These are phyloP conservation scores for Tricholoma bakamatsutake DNA, from an alignment of 768 basidiomycete species.

Conservation along the genomic window DNA sequence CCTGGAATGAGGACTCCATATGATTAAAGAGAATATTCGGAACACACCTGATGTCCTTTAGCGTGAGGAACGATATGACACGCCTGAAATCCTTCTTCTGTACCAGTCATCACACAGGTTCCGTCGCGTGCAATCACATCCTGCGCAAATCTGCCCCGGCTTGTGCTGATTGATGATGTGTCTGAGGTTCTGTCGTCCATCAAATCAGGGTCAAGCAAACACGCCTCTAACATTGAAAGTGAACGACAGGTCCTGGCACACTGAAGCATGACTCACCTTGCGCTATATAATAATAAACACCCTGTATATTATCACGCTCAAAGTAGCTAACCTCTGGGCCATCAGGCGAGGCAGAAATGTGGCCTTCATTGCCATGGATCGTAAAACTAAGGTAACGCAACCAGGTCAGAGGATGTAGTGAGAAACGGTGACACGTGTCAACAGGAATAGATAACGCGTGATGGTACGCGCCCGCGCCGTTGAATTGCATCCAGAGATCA, in stretches of 20 bases:
- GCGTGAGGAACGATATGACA: not conserved
- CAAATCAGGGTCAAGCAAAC: slow-evolving; percentile 14
- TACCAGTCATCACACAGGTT: slow-evolving; percentile 2
- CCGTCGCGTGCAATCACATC: not conserved
- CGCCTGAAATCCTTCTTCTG: not conserved
- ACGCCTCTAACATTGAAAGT: slow-evolving; percentile 9
- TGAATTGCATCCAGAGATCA: slow-evolving; percentile 11
- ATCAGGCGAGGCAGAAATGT: slow-evolving; percentile 8
- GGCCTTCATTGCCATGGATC: slow-evolving; percentile 12
- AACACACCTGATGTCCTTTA: slow-evolving; percentile 1
- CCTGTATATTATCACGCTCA: slow-evolving; percentile 8
- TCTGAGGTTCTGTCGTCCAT: slow-evolving; percentile 12
- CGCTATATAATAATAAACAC: slow-evolving; percentile 14
- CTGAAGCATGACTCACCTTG: slow-evolving; percentile 10
- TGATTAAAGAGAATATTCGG: not conserved
- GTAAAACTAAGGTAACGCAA: slow-evolving; percentile 14
- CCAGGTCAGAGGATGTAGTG: slow-evolving; percentile 14
- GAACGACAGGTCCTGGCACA: slow-evolving; percentile 5
- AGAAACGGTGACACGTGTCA: slow-evolving; percentile 12
- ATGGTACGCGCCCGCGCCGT: slow-evolving; percentile 7
- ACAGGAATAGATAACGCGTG: slow-evolving; percentile 14
- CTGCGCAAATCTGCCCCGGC: not conserved
- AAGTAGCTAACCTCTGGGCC: slow-evolving; percentile 11
- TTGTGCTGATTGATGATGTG: slow-evolving; percentile 5
- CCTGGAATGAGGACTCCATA: not conserved